Percentiles rank a stretch among this genome's conserved stretches.
Evolutionary conservation across 2,329 filamentous ascomycete species (phyloP).

Genomic region (Grosmannia penicillata): DNA sequence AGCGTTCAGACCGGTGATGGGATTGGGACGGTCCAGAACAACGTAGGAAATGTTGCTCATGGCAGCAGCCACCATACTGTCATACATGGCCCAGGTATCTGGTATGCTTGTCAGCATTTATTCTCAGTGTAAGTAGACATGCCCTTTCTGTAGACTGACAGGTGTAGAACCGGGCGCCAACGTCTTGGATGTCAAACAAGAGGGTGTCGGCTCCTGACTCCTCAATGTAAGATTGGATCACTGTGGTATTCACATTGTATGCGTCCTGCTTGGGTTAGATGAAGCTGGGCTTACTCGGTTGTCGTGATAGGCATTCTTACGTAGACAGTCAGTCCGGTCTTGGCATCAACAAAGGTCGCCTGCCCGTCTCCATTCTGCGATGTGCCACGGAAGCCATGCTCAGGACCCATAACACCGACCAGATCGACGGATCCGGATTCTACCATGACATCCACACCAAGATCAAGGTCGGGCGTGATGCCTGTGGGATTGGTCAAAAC

Average conservation of each 20-base stretch:
- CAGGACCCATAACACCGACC: background rate
- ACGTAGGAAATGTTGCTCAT: background rate
- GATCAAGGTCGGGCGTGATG: background rate
- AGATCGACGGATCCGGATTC: background rate
- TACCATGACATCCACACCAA: background rate
- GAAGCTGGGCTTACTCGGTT: too few relatives aligned
- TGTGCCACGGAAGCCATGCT: background rate
- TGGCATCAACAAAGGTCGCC: background rate
- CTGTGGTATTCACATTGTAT: background rate
- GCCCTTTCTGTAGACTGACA: too few relatives aligned
- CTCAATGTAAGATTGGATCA: background rate
- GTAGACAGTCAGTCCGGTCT: background rate
- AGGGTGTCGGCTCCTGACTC: background rate
- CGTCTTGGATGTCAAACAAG: background rate
- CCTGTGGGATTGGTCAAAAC: background rate
- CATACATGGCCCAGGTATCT: background rate
- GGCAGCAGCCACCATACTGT: background rate
- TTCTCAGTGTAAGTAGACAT: too few relatives aligned
- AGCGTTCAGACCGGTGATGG: background rate
- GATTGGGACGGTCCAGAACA: background rate
- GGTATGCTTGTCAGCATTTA: background rate
- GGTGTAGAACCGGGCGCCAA: background rate
- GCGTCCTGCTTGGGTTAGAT: background rate
- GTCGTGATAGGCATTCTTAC: background rate
- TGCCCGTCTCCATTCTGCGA: background rate